A percentile compares a stretch with the other conserved stretches of the same genome.
Conservation (phyloP, 768 basidiomycete genomes). For the Candolleomyces efflorescens region DNA sequence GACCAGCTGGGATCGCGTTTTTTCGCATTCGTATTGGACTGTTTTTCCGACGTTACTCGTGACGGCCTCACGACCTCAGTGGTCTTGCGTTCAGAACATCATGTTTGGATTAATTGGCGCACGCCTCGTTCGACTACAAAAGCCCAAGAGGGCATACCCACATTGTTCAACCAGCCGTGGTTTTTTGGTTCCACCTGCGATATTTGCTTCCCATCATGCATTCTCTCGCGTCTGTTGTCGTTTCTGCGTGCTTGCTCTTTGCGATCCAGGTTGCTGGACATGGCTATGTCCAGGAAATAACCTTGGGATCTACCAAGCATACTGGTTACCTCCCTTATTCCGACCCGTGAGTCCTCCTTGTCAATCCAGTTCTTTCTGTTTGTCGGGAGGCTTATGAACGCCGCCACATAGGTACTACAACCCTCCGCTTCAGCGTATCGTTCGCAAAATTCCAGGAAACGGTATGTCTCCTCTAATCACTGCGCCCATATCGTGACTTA, state of each 20-base stretch:
- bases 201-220: not conserved
- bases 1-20: too few relatives aligned
- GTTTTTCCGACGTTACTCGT: too few relatives aligned
- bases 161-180: too few relatives aligned
- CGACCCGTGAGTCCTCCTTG: constrained; percentile 21
- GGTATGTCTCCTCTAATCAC: constrained; percentile 18
- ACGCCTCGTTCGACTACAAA: too few relatives aligned
- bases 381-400: not conserved
- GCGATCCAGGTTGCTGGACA: constrained; percentile 21
- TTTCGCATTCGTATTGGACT: too few relatives aligned
- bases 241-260: constrained; percentile 12
- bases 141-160: too few relatives aligned
- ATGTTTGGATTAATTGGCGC: too few relatives aligned
- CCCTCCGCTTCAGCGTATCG: constrained; percentile 33
- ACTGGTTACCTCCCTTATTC: constrained; percentile 35
- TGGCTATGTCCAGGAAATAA: constrained; percentile 38
- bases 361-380: too few relatives aligned
- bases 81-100: too few relatives aligned
- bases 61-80: too few relatives aligned
- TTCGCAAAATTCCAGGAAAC: constrained; percentile 39
- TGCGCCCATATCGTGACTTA: too few relatives aligned
- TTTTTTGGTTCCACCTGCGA: not conserved
- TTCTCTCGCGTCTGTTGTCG: not conserved
- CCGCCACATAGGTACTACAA: constrained; percentile 16
- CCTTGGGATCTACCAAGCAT: constrained; percentile 26